These are phyloP conservation scores for Tulasnella sp. DNA, from an alignment of 768 basidiomycete species.

Conservation along the genomic window DNA sequence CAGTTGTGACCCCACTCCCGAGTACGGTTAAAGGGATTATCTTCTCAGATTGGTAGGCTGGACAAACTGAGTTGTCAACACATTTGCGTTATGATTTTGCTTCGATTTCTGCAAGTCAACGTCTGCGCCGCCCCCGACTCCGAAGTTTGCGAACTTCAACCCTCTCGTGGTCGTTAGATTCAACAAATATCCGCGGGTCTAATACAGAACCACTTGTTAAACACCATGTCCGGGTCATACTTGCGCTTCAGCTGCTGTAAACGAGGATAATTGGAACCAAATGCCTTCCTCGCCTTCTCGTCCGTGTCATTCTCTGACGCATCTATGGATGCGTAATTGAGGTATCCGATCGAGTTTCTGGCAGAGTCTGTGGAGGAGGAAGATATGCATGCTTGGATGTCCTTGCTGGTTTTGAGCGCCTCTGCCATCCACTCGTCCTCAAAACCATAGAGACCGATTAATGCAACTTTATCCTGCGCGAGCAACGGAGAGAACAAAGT, in stretches of 20 bases:
- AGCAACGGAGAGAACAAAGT: background rate
- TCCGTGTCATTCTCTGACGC: conserved; percentile 1
- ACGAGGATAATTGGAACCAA: conserved; percentile 12
- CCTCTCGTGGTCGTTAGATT: no score
- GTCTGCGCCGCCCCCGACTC: no score
- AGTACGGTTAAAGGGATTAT: no score
- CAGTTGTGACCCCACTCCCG: no score
- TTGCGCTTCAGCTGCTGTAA: conserved; percentile 14
- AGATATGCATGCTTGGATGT: background rate
- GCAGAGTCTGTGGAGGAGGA: background rate
- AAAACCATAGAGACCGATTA: background rate
- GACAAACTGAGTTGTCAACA: no score
- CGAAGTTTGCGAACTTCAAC: no score
- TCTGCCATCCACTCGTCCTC: background rate
- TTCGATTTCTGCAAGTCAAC: no score
- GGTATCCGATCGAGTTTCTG: conserved; percentile 1
- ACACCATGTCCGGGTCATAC: conserved; percentile 18
- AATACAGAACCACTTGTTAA: conserved; percentile 20
- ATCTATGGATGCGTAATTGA: background rate
- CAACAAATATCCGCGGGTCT: background rate
- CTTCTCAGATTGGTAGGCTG: no score
- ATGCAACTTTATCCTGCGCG: background rate
- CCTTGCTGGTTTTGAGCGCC: background rate
- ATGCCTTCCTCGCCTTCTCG: background rate
- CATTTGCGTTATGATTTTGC: no score